Percentiles rank a stretch among this genome's conserved stretches.
phyloP scores from a whole-genome alignment of 495 filamentous ascomycete species.

The Trypethelium eluteriae region DNA sequence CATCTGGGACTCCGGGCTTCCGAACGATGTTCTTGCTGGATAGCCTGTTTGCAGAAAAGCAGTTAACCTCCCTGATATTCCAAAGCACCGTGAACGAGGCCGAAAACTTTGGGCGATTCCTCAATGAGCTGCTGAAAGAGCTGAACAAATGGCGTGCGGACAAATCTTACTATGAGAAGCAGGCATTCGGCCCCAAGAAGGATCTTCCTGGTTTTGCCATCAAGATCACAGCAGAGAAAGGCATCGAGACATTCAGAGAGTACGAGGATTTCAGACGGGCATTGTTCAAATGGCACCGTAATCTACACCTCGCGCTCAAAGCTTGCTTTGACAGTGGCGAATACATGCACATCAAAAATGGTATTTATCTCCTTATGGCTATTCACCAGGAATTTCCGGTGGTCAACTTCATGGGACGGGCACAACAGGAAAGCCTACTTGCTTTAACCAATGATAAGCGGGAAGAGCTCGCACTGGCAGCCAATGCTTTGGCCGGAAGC shows the following conservation, averaged over 20 bases:
- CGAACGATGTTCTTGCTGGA: constrained; percentile 77
- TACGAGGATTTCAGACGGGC: constrained; percentile 80
- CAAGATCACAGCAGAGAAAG: constrained; percentile 50
- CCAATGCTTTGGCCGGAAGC: constrained; percentile 73
- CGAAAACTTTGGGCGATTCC: constrained; percentile 80
- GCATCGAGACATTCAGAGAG: constrained; percentile 58
- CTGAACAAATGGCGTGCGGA: constrained; percentile 77
- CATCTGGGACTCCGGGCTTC: constrained; percentile 73
- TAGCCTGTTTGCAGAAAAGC: constrained; percentile 71
- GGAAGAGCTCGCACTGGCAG: constrained; percentile 82
- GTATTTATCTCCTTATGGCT: constrained; percentile 80
- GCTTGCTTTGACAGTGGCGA: constrained; percentile 68
- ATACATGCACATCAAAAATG: constrained; percentile 97
- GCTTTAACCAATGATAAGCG: constrained; percentile 58
- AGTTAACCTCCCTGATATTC: constrained; percentile 73
- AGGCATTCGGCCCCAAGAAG: constrained; percentile 58
- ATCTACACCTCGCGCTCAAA: constrained; percentile 65
- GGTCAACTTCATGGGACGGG: constrained; percentile 76
- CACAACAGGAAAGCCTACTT: constrained; percentile 60
- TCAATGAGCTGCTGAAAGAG: constrained; percentile 70
- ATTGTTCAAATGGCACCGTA: constrained; percentile 82
- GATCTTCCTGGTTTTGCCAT: constrained; percentile 63
- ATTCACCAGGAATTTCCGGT: constrained; percentile 73
- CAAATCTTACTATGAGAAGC: constrained; percentile 65
- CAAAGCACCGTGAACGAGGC: constrained; percentile 82